These are phyloP conservation scores for Phellinidium pouzarii DNA, from an alignment of 1,284 basidiomycete species.

Conservation along the genomic window DNA sequence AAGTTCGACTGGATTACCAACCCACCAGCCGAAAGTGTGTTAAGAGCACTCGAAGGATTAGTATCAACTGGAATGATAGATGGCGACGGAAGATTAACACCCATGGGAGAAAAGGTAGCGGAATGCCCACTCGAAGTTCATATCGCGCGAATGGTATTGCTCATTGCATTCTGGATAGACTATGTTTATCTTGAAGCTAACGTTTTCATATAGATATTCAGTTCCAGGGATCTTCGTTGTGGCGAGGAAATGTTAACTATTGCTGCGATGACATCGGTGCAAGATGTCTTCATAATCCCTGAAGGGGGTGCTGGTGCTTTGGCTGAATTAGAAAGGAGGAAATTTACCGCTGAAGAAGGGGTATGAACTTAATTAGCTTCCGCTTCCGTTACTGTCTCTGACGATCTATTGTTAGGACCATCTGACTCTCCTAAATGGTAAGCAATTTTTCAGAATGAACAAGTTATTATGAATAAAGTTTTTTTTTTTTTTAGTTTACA, in stretches of 20 bases:
- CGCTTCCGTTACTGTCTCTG: conserved; percentile 8
- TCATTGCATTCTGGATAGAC: conserved; percentile 28
- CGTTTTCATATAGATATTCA: conserved; percentile 58
- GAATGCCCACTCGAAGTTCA: conserved; percentile 75
- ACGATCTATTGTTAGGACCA: conserved; percentile 79
- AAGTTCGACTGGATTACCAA: conserved; percentile 91
- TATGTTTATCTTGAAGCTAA: conserved; percentile 20
- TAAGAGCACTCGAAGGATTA: conserved; percentile 75
- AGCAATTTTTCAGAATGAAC: conserved; percentile 15
- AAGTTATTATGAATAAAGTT: conserved; percentile 19
- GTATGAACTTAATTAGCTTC: conserved; percentile 31
- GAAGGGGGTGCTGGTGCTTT: conserved; percentile 80
- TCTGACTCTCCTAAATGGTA: conserved; percentile 85
- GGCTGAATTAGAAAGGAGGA: conserved; percentile 84
- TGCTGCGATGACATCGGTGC: conserved; percentile 89
- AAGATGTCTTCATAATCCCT: conserved; percentile 84
- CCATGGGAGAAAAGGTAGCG: conserved; percentile 62
- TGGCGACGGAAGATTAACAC: conserved; percentile 59
- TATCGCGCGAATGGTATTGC: conserved; percentile 76
- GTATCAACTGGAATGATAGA: conserved; percentile 66
- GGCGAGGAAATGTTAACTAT: conserved; percentile 93
- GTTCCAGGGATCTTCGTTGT: conserved; percentile 77
- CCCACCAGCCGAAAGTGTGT: conserved; percentile 81
- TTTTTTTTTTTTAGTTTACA: conserved; percentile 60
- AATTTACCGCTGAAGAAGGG: conserved; percentile 97